Conservation (phyloP, 2,329 filamentous ascomycete species). For the Thielaviopsis populi region DNA sequence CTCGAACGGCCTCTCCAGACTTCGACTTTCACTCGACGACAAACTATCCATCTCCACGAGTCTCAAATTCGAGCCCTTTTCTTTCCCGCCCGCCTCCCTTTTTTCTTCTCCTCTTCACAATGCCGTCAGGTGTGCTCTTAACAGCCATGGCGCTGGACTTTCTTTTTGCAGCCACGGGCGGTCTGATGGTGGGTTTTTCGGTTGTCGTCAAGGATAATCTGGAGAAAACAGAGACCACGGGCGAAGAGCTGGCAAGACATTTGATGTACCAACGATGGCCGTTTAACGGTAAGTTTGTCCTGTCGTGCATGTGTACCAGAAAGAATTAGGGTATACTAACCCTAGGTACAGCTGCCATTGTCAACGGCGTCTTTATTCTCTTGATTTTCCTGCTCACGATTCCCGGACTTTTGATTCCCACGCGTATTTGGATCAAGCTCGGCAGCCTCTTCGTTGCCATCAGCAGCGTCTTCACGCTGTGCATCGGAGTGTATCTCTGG, state of each 20-base stretch:
- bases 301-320: slow-evolving; percentile 14
- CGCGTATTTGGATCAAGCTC: slow-evolving; percentile 54
- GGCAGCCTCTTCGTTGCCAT: slow-evolving; percentile 50
- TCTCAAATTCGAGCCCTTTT: not conserved
- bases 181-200: slow-evolving; percentile 40
- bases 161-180: slow-evolving; percentile 39
- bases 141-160: slow-evolving; percentile 34
- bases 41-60: not conserved
- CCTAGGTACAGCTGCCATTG: slow-evolving; percentile 46
- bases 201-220: slow-evolving; percentile 35
- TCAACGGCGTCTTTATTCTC: slow-evolving; percentile 58
- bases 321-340: slow-evolving; percentile 7
- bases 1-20: not conserved
- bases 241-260: slow-evolving; percentile 35
- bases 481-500: slow-evolving; percentile 55
- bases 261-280: slow-evolving; percentile 40
- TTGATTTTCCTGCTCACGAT: slow-evolving; percentile 53
- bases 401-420: slow-evolving; percentile 54
- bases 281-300: slow-evolving; percentile 27
- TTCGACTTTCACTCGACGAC: not conserved
- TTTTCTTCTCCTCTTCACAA: slow-evolving; percentile 20
- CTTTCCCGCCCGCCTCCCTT: not conserved
- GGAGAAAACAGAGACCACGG: slow-evolving; percentile 28
- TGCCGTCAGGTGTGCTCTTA: slow-evolving; percentile 41
- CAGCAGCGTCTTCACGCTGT: slow-evolving; percentile 47